Base-by-base conservation (phyloP, 768 basidiomycete species). In the Clitopilus passeckerianus region DNA sequence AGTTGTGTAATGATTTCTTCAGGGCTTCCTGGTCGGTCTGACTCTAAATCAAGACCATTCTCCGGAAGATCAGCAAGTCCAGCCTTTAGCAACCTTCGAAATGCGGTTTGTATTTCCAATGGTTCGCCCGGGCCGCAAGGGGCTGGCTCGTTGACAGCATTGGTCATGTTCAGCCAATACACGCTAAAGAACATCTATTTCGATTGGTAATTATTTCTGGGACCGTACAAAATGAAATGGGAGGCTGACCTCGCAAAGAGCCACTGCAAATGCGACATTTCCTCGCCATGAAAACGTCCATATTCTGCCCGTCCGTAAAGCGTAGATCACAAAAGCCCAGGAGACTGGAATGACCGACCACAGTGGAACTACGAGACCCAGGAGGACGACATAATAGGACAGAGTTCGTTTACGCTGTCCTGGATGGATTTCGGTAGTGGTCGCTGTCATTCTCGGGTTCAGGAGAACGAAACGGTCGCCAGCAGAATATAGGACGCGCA, bases 151-250 rank as follows among this genome's bases (percentile, higher is more conserved):
- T 82, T 75, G 41, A 87, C 75, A 59, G 74, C 73, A 56, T 68
- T 72, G 18, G 78, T 75, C 43, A 91, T 78, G 57, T 77, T 70
- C 59, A 71, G 71, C 64, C 91, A 80, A 68, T 90, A 85, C 16
- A 90, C 66, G 64, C 86, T 89, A 68, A 92, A 93, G 60, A 85
- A 68, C 8, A 85, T 83, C 90, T 91, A 58, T 1, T 43, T 57
- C 15, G 54, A 18, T 18, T 35, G 6, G 24, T 64, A 24, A 57
- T 62, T 57, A 34, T 57, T 30, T 18, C 53, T 18, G 35, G 58
- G 20, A 59, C 53, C n/a, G 30, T 30, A 33, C 4, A 54, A n/a
- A 10, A 52, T 5, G n/a, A 33, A 53, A 23, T 20, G 43, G 52
- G 57, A 56, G 9, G 66, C 73, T 63, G 53, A 88, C 89, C 80